Conservation (phyloP, 2,329 filamentous ascomycete species). For the Ceratocystis colombiana region DNA sequence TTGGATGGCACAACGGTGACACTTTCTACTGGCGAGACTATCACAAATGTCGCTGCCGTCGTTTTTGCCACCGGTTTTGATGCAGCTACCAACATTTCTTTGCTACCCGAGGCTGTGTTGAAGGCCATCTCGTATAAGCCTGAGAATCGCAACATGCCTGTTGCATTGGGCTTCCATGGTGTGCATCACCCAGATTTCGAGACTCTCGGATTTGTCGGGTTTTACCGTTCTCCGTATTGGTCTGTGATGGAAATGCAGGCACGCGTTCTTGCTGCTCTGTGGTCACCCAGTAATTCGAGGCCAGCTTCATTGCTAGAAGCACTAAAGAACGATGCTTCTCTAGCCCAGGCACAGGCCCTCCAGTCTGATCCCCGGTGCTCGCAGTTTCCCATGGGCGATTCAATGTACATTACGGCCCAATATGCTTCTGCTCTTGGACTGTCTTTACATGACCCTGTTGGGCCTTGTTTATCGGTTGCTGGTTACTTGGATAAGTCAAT, state of each 20-base stretch:
- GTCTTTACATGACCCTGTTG: slow-evolving; percentile 30
- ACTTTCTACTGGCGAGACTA: slow-evolving; percentile 30
- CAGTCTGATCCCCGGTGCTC: slow-evolving; percentile 43
- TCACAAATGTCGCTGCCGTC: slow-evolving; percentile 54
- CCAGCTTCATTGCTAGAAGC: slow-evolving; percentile 25
- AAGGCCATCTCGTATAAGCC: slow-evolving; percentile 48
- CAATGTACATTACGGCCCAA: slow-evolving; percentile 63
- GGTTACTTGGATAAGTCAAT: slow-evolving; percentile 38
- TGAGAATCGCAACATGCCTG: slow-evolving; percentile 45
- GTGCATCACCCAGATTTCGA: slow-evolving; percentile 52
- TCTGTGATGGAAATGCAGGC: slow-evolving; percentile 82
- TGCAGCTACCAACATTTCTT: slow-evolving; percentile 52
- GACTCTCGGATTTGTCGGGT: slow-evolving; percentile 66
- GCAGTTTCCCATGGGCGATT: slow-evolving; percentile 80
- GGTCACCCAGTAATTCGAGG: slow-evolving; percentile 35
- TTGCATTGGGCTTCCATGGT: slow-evolving; percentile 58
- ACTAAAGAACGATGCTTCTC: slow-evolving; percentile 35
- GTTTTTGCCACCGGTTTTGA: slow-evolving; percentile 69
- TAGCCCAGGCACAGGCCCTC: slow-evolving; percentile 41
- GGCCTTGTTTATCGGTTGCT: slow-evolving; percentile 33
- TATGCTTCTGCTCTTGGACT: slow-evolving; percentile 52
- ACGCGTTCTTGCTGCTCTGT: slow-evolving; percentile 52
- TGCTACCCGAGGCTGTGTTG: slow-evolving; percentile 49
- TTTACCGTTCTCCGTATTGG: slow-evolving; percentile 79
- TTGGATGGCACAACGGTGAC: slow-evolving; percentile 35